phyloP scores from a whole-genome alignment of 352 stramenopile species.

The Phytopythium sindhum region DNA sequence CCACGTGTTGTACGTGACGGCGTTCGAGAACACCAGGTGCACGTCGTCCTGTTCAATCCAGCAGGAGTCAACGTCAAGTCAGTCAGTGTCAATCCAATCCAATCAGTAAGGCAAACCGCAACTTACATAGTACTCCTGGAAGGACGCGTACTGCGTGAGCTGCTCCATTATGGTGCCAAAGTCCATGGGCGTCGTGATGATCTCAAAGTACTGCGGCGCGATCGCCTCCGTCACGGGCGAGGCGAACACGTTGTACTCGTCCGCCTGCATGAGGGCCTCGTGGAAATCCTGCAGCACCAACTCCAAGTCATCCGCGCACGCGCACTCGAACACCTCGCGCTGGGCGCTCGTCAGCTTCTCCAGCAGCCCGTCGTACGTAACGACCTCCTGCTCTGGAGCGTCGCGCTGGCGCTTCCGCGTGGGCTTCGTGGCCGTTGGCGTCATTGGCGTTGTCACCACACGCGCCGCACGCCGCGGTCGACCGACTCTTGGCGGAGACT shows the following conservation, averaged over 20 bases:
- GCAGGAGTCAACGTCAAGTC: not conserved
- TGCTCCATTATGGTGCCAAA: conserved; percentile 92
- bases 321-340: conserved; percentile 48
- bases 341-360: conserved; percentile 46
- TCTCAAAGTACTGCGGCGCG: conserved; percentile 90
- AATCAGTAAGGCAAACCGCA: not conserved
- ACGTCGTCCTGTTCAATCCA: conserved; percentile 49
- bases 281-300: conserved; percentile 68
- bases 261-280: conserved; percentile 62
- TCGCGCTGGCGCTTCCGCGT: conserved; percentile 43
- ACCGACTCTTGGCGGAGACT: not conserved
- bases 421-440: not conserved
- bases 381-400: conserved; percentile 26
- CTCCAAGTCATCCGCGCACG: conserved; percentile 53
- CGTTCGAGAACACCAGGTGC: conserved; percentile 74
- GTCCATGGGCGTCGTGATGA: conserved; percentile 91
- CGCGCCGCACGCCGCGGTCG: conserved; percentile 23
- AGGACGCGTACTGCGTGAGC: conserved; percentile 65
- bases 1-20: conserved; percentile 78
- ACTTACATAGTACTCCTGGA: conserved; percentile 81
- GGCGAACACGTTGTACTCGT: conserved; percentile 86
- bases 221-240: conserved; percentile 87
- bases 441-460: conserved; percentile 15
- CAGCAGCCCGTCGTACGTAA: conserved; percentile 47
- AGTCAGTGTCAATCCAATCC: conserved; percentile 7